These are phyloP conservation scores for Venturiaceae sp. DNA, from an alignment of 2,329 filamentous ascomycete genomes.

Conservation along the genomic window DNA sequence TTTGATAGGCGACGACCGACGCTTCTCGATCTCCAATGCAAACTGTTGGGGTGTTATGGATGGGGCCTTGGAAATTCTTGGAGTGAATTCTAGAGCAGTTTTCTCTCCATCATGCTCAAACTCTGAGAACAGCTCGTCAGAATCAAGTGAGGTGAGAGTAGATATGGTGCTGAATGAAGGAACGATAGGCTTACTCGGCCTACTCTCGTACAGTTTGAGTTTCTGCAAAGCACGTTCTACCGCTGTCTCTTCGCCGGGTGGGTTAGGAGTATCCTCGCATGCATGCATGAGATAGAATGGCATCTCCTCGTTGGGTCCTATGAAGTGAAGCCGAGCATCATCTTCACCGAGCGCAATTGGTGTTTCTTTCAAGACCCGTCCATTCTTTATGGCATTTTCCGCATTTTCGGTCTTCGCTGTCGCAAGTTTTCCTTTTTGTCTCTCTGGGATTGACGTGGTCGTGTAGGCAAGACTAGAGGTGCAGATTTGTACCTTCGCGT, in stretches of 20 bases:
- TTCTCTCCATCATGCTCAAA: neutral
- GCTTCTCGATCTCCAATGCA: neutral
- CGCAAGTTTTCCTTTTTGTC: conserved; percentile 10
- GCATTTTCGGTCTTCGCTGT: conserved; percentile 12
- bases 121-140: neutral
- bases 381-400: conserved; percentile 11
- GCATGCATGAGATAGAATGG: conserved; percentile 23
- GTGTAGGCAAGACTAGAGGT: neutral
- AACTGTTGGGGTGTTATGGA: neutral
- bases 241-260: neutral
- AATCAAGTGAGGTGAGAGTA: neutral
- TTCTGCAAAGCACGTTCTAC: neutral
- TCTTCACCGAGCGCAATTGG: conserved; percentile 11
- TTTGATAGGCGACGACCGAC: neutral
- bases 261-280: conserved; percentile 2
- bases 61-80: neutral
- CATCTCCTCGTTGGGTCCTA: conserved; percentile 20
- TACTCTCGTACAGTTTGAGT: neutral
- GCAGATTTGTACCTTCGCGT: conserved; percentile 17
- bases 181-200: neutral
- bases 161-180: neutral
- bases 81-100: neutral
- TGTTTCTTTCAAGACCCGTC: conserved; percentile 13
- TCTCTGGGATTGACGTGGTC: conserved; percentile 11
- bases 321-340: conserved; percentile 14